phyloP scores from a whole-genome alignment of 2,329 filamentous ascomycete species.

The Rachicladosporium sp. region DNA sequence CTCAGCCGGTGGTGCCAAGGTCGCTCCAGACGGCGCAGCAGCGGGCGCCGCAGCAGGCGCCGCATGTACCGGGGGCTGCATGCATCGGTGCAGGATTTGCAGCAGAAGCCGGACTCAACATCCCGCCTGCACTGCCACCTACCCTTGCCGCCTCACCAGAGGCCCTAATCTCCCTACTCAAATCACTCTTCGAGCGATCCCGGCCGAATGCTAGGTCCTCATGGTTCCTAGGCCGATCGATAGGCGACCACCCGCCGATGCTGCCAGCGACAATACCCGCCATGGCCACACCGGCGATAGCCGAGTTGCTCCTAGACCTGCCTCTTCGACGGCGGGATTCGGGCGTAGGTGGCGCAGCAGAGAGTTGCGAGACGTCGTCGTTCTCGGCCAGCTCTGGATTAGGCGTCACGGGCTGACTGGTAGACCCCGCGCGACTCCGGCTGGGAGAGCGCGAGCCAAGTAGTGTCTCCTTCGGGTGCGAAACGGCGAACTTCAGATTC shows the following conservation, averaged over 20 bases:
- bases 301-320: slow-evolving; percentile 59
- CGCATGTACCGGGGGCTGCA: no score
- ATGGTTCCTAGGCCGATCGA: slow-evolving; percentile 39
- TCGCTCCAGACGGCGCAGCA: no score
- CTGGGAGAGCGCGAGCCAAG: slow-evolving; percentile 52
- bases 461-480: slow-evolving; percentile 61
- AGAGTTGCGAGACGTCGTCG: slow-evolving; percentile 10
- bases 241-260: slow-evolving; percentile 60
- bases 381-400: slow-evolving; percentile 39
- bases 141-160: slow-evolving; percentile 25
- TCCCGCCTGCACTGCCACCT: no score
- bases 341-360: slow-evolving; percentile 33
- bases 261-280: slow-evolving; percentile 70
- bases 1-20: no score
- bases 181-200: slow-evolving; percentile 19
- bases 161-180: slow-evolving; percentile 25
- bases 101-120: no score
- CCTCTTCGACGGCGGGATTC: slow-evolving; percentile 45
- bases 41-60: no score
- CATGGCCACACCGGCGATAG: slow-evolving; percentile 66
- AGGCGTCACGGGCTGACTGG: slow-evolving; percentile 52
- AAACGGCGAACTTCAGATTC: slow-evolving; percentile 65
- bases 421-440: slow-evolving; percentile 44
- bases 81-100: no score
- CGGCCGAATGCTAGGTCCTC: slow-evolving; percentile 24